Evolutionary conservation across 768 basidiomycete genomes (phyloP).

Genomic region (Sporobolomyces roseus): DNA sequence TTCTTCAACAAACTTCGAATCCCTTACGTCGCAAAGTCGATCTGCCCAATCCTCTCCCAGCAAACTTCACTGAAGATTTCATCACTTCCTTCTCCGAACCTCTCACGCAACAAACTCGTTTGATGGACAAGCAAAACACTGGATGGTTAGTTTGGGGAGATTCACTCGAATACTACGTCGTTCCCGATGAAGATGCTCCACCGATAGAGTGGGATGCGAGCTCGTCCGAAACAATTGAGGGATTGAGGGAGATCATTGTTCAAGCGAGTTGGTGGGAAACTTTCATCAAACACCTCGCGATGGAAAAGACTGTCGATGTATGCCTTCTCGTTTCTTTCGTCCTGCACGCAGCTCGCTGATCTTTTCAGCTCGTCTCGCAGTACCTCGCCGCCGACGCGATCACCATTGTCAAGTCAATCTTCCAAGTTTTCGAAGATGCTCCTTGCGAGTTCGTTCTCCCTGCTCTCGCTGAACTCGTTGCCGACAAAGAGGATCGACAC

Average conservation of each 20-base stretch:
- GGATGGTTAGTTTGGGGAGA: slow-evolving; percentile 53
- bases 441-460: slow-evolving; percentile 63
- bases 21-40: slow-evolving; percentile 59
- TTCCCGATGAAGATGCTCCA: slow-evolving; percentile 24
- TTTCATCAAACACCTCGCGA: slow-evolving; percentile 38
- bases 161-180: slow-evolving; percentile 44
- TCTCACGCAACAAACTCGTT: slow-evolving; percentile 46
- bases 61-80: slow-evolving; percentile 57
- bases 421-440: slow-evolving; percentile 71
- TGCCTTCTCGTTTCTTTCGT: background rate
- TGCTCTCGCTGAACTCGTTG: slow-evolving; percentile 58
- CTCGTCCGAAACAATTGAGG: slow-evolving; percentile 26
- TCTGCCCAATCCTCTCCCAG: slow-evolving; percentile 46
- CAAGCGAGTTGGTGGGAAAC: slow-evolving; percentile 41
- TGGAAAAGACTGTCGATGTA: slow-evolving; percentile 43
- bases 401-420: slow-evolving; percentile 55
- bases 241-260: slow-evolving; percentile 28
- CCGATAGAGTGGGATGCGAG: slow-evolving; percentile 37
- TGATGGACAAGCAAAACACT: slow-evolving; percentile 48
- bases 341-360: background rate
- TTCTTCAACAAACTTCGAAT: slow-evolving; percentile 62
- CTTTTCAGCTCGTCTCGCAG: background rate
- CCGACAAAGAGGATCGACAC: slow-evolving; percentile 67
- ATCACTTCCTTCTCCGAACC: slow-evolving; percentile 59
- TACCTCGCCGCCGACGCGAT: slow-evolving; percentile 44